These are phyloP conservation scores for Eutypa lata DNA, from an alignment of 2,329 filamentous ascomycete species.

Conservation along the genomic window DNA sequence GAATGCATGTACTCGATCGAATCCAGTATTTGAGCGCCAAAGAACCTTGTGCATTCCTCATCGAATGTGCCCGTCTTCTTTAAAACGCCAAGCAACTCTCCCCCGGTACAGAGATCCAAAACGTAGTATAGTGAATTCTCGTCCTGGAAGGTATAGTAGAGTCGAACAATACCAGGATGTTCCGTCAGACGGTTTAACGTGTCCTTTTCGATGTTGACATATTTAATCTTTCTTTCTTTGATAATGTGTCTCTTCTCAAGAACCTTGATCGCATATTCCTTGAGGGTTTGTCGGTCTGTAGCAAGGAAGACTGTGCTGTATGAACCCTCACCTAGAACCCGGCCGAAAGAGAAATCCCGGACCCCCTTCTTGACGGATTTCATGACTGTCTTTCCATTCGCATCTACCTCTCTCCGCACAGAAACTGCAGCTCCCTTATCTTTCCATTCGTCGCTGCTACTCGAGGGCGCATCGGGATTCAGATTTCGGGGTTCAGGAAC, in stretches of 20 bases:
- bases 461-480: constrained; percentile 40
- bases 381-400: constrained; percentile 76
- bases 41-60: constrained; percentile 89
- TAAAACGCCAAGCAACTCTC: constrained; percentile 85
- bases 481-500: constrained; percentile 24
- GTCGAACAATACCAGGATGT: constrained; percentile 89
- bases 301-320: constrained; percentile 95
- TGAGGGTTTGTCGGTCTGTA: constrained; percentile 87
- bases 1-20: constrained; percentile 98
- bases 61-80: constrained; percentile 96
- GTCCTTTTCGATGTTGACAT: constrained; percentile 99
- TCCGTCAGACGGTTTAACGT: constrained; percentile 94
- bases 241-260: constrained; percentile 98
- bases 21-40: constrained; percentile 92
- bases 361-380: constrained; percentile 94
- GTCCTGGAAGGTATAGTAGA: constrained; percentile 99
- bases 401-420: constrained; percentile 78
- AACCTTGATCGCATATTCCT: constrained; percentile 97
- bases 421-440: constrained; percentile 88
- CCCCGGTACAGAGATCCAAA: constrained; percentile 85
- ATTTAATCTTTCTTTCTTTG: constrained; percentile 99
- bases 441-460: constrained; percentile 89
- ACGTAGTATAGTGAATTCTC: constrained; percentile 96
- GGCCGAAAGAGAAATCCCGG: constrained; percentile 91
- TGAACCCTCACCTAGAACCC: constrained; percentile 88